Base-by-base conservation (phyloP, 176 grass and related monocot genomes). In the Aegilops speltoides region DNA sequence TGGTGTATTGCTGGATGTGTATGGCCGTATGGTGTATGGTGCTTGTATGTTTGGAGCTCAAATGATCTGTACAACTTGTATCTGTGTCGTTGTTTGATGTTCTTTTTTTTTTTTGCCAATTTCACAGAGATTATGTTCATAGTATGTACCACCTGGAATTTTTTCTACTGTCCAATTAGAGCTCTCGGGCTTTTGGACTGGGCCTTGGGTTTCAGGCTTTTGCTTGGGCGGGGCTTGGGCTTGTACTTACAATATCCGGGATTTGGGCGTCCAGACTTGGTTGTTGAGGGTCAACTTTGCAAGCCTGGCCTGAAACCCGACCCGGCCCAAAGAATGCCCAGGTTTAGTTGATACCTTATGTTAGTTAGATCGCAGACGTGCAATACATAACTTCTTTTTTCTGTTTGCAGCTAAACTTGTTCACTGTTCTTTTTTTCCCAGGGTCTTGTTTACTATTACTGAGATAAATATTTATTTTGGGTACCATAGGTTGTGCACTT, bases 401-500 rank as follows among this genome's bases (percentile, higher is more conserved):
- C 37, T 46, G 22, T 81, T 13, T 68, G 33, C 45, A 68, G 80
- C 9, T 24, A 60, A 64, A 81, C 9, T 33, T 73, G 26, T 85
- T 57, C 81, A 80, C 34, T 68, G 13, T 80, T 56, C 16, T 59
- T 59, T 59, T 59, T 59, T 59, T 9, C 20, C 56, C 20, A 22
- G 56, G 17, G 20, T 59, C 6, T 33, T 72, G 25, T 85, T 57
- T 85, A 84, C 68, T 68, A 10, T 87, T 38, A 50, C 11, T 69
- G 33, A 79, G 33, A 23, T 76, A 4, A 7, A 24, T 69, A 69
- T 4, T 76, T 75, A 15, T n/a, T 81, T 63, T 84, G 87, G 34
- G 59, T 67, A 78, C 16, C 34, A n/a, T 88, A 98, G 95, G 86
- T 95, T 83, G 96, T 98, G 73, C 96, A 95, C 91, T 98, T 98